Evolutionary conservation across 108 stramenopile genomes (phyloP).

Genomic region (Craspedostauros australis): DNA sequence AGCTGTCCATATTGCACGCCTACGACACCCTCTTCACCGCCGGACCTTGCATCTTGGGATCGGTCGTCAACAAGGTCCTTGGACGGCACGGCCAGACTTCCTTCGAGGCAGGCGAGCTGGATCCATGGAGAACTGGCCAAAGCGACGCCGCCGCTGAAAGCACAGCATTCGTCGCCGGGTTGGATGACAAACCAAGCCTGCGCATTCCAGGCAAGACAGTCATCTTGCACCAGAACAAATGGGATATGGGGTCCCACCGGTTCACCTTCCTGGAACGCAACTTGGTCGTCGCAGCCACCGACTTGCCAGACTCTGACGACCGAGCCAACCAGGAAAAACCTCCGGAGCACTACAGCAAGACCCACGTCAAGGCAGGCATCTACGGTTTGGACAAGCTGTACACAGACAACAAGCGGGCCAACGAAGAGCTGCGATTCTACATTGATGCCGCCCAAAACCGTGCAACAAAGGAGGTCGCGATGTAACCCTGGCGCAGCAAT

Average conservation of each 20-base stretch:
- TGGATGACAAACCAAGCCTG: conserved; percentile 16
- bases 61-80: conserved; percentile 62
- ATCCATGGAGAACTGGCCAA: conserved; percentile 35
- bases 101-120: conserved; percentile 67
- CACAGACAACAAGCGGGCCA: conserved; percentile 27
- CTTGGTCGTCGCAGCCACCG: conserved; percentile 81
- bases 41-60: conserved; percentile 78
- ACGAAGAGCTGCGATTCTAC: conserved; percentile 30
- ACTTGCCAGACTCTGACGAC: conserved; percentile 83
- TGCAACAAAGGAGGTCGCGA: no score
- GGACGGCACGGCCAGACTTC: conserved; percentile 64
- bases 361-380: conserved; percentile 46
- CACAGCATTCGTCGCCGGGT: conserved; percentile 25
- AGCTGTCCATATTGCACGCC: conserved; percentile 62
- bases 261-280: conserved; percentile 76
- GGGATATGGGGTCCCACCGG: conserved; percentile 85
- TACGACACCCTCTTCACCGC: conserved; percentile 74
- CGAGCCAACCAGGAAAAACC: conserved; percentile 39
- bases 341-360: conserved; percentile 46
- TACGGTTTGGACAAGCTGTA: conserved; percentile 53
- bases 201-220: conserved; percentile 64
- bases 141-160: conserved; percentile 22
- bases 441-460: no score
- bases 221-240: conserved; percentile 75
- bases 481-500: no score